Evolutionary conservation across 768 basidiomycete genomes (phyloP).

Genomic region (Russula griseocarnosa): DNA sequence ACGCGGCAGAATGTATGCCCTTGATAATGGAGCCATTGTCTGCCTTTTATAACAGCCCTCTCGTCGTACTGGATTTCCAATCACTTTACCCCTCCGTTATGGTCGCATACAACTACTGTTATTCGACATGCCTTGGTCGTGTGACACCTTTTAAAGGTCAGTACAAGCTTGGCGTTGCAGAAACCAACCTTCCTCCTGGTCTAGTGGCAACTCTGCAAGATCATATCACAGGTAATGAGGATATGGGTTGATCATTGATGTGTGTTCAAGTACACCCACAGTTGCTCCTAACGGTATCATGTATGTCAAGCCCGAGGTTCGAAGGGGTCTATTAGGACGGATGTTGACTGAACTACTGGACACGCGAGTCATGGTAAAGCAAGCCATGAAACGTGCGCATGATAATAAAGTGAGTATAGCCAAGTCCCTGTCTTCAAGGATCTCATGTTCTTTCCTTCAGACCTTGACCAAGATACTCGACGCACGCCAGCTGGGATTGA

Average conservation of each 20-base stretch:
- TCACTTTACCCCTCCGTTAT: slow-evolving; percentile 95
- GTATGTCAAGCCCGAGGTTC: slow-evolving; percentile 81
- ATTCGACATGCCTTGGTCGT: slow-evolving; percentile 93
- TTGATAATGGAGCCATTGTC: slow-evolving; percentile 93
- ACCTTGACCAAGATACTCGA: slow-evolving; percentile 72
- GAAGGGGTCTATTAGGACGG: slow-evolving; percentile 79
- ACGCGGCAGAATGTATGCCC: slow-evolving; percentile 94
- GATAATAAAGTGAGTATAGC: slow-evolving; percentile 59
- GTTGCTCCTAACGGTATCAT: slow-evolving; percentile 95
- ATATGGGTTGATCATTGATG: background rate
- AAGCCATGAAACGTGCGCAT: slow-evolving; percentile 82
- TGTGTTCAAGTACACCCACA: slow-evolving; percentile 33
- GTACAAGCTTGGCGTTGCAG: slow-evolving; percentile 82
- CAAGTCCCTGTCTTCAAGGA: slow-evolving; percentile 5
- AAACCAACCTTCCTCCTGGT: slow-evolving; percentile 64
- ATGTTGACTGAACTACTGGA: slow-evolving; percentile 93
- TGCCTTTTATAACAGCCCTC: slow-evolving; percentile 87
- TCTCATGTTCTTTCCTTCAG: slow-evolving; percentile 39
- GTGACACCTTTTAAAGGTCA: slow-evolving; percentile 80
- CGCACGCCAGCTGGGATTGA: slow-evolving; percentile 88
- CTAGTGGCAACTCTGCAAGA: slow-evolving; percentile 66
- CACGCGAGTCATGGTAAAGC: slow-evolving; percentile 96
- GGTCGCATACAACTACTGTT: slow-evolving; percentile 98
- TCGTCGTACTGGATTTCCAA: slow-evolving; percentile 94
- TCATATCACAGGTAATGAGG: slow-evolving; percentile 64